phyloP scores from a whole-genome alignment of 1,284 basidiomycete species.

The Ceratobasidium sp. region DNA sequence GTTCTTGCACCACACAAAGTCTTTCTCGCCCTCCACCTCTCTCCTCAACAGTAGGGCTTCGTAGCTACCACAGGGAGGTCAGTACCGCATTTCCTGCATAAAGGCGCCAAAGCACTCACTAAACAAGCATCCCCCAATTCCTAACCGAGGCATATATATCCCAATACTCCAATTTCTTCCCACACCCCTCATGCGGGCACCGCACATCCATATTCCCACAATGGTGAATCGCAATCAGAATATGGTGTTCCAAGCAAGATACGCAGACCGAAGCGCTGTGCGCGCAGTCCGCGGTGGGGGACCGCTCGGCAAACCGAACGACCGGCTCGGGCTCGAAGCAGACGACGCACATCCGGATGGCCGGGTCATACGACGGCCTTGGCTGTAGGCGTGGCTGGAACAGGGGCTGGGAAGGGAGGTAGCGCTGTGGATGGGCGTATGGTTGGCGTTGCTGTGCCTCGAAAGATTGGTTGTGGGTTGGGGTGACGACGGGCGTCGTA shows the following conservation, averaged over 20 bases:
- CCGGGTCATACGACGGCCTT: background rate
- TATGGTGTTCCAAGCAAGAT: constrained; percentile 20
- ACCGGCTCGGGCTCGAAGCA: constrained; percentile 16
- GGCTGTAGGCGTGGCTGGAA: background rate
- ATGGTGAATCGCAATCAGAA: constrained; percentile 11
- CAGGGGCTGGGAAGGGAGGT: background rate
- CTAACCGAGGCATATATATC: constrained; percentile 28
- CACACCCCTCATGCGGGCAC: constrained; percentile 27
- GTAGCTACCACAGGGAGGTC: constrained; percentile 16
- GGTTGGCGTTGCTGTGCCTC: background rate
- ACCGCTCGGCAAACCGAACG: constrained; percentile 28
- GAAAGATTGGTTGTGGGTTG: background rate
- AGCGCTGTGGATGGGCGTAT: background rate
- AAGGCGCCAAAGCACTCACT: background rate
- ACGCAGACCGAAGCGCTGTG: constrained; percentile 16
- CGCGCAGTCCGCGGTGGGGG: constrained; percentile 7
- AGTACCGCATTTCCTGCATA: background rate
- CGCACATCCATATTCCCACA: constrained; percentile 2
- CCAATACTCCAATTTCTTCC: constrained; percentile 24
- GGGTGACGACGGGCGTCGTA: background rate
- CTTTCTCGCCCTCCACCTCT: background rate
- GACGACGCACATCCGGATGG: constrained; percentile 14
- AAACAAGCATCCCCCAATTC: constrained; percentile 14
- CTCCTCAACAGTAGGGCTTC: constrained; percentile 2
- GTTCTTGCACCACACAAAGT: constrained; percentile 29